phyloP scores from a whole-genome alignment of 1,139 yeast genomes.

The Nematodospora anomalae region DNA sequence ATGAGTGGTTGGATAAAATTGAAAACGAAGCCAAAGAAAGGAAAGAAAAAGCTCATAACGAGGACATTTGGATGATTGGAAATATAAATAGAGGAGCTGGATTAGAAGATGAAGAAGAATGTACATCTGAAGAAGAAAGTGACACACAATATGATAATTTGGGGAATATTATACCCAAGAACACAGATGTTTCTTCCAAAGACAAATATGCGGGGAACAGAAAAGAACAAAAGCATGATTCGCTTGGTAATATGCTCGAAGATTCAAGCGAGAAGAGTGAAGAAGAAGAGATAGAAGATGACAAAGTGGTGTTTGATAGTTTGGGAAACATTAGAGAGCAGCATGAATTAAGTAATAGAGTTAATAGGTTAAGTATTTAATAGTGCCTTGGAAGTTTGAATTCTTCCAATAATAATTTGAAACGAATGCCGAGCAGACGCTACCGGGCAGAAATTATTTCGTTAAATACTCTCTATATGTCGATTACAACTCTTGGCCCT shows the following conservation, averaged over 20 bases:
- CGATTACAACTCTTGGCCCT: too few relatives aligned
- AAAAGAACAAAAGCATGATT: constrained; percentile 7
- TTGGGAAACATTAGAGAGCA: constrained; percentile 11
- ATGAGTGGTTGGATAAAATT: constrained; percentile 66
- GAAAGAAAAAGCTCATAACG: constrained; percentile 50
- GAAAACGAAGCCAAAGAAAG: constrained; percentile 71
- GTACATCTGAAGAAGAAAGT: constrained; percentile 12
- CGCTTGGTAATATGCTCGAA: constrained; percentile 12
- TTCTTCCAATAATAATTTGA: too few relatives aligned
- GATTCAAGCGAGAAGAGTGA: constrained; percentile 9
- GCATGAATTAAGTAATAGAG: constrained; percentile 2
- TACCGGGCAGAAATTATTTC: too few relatives aligned
- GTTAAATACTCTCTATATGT: too few relatives aligned
- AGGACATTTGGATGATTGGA: constrained; percentile 79
- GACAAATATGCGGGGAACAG: constrained; percentile 5
- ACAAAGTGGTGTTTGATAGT: constrained; percentile 3
- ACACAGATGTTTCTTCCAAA: constrained; percentile 6
- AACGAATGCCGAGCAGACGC: too few relatives aligned
- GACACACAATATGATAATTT: constrained; percentile 18
- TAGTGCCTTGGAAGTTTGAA: too few relatives aligned
- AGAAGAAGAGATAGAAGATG: constrained; percentile 8
- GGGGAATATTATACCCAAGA: constrained; percentile 17
- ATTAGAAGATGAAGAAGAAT: constrained; percentile 9
- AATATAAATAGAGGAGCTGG: constrained; percentile 56
- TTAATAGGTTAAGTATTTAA: constrained; percentile 6